Conservation (phyloP, 75 land plant species). For the Chamaecyparis obtusa region DNA sequence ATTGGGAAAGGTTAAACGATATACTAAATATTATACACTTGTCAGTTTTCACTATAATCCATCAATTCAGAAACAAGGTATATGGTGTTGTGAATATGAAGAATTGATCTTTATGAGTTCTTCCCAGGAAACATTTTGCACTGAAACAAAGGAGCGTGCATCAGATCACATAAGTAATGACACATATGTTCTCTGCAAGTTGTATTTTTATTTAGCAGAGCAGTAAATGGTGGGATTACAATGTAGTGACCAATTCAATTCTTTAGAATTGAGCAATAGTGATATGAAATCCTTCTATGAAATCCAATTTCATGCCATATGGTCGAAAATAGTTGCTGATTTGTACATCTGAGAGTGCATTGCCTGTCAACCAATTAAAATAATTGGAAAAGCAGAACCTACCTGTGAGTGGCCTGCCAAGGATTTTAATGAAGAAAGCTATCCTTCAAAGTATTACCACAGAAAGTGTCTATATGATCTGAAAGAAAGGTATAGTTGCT, state of each 20-base stretch:
- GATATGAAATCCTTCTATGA: no score
- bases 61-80: background rate
- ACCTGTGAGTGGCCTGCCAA: background rate
- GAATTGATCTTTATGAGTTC: background rate
- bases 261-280: background rate
- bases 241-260: background rate
- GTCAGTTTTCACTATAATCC: background rate
- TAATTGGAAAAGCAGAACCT: background rate
- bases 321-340: background rate
- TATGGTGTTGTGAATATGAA: background rate
- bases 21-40: background rate
- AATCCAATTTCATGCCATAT: background rate
- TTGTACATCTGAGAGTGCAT: background rate
- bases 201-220: background rate
- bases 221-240: background rate
- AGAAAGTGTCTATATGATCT: background rate
- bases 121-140: background rate
- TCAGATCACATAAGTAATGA: background rate
- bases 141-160: background rate
- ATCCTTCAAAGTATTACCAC: background rate
- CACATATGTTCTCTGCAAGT: background rate
- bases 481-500: conserved; percentile 22
- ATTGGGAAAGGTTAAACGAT: background rate
- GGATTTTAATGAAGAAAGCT: background rate
- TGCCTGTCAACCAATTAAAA: background rate